Conservation (phyloP, 2,329 filamentous ascomycete species). For the Apiospora arundinis region DNA sequence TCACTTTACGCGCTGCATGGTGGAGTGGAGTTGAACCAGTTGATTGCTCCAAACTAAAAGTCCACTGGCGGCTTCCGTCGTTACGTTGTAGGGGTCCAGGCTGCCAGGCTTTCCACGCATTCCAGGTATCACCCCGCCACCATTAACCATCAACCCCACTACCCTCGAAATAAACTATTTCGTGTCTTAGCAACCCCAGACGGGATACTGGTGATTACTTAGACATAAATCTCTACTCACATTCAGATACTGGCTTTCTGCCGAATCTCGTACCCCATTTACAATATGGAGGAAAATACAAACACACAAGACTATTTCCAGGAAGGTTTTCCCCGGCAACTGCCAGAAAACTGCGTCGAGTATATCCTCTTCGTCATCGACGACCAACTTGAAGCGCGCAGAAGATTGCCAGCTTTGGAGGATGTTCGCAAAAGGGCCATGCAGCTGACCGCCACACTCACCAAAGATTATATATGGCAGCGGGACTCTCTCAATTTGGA, state of each 20-base stretch:
- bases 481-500: constrained; percentile 80
- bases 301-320: constrained; percentile 30
- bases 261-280: background rate
- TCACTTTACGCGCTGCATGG: constrained; percentile 11
- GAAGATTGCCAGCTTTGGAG: constrained; percentile 71
- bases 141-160: background rate
- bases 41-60: background rate
- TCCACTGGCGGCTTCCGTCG: background rate
- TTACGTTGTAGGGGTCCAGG: background rate
- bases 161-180: background rate
- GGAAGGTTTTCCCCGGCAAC: constrained; percentile 43
- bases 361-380: constrained; percentile 81
- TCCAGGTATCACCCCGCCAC: background rate
- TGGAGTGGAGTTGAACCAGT: background rate
- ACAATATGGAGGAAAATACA: constrained; percentile 33
- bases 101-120: too few relatives aligned
- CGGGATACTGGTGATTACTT: background rate
- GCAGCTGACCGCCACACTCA: constrained; percentile 65
- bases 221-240: background rate
- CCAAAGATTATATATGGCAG: constrained; percentile 96
- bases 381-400: constrained; percentile 58
- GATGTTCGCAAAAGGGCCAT: constrained; percentile 72
- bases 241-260: background rate
- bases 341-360: constrained; percentile 85
- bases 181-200: background rate